phyloP scores from a whole-genome alignment of 805 yeast genomes.

The Starmerella floricola region DNA sequence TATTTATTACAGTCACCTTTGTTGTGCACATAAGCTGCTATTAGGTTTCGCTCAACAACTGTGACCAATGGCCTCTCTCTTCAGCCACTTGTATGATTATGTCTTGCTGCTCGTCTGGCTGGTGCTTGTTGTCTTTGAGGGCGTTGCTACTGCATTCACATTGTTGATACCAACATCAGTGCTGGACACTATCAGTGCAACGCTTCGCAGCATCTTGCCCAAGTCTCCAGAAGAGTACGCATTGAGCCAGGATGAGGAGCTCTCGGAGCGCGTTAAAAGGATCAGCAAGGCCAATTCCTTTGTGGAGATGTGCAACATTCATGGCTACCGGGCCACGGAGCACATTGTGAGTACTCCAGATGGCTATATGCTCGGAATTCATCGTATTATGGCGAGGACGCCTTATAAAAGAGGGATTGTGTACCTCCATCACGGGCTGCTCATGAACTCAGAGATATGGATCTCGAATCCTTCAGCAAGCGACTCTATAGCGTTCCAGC shows the following conservation, averaged over 20 bases:
- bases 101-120: slow-evolving; percentile 17
- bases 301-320: slow-evolving; percentile 51
- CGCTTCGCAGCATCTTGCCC: slow-evolving; percentile 14
- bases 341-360: slow-evolving; percentile 69
- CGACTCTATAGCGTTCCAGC: slow-evolving; percentile 57
- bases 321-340: slow-evolving; percentile 61
- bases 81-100: slow-evolving; percentile 12
- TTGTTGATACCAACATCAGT: slow-evolving; percentile 18
- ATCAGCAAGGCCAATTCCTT: slow-evolving; percentile 29
- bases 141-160: slow-evolving; percentile 19
- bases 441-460: slow-evolving; percentile 85
- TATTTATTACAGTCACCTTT: too few species aligned
- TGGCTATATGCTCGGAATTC: slow-evolving; percentile 62
- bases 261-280: slow-evolving; percentile 3
- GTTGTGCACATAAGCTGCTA: neutral
- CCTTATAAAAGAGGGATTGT: slow-evolving; percentile 35
- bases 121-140: slow-evolving; percentile 18
- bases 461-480: slow-evolving; percentile 37
- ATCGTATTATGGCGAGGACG: slow-evolving; percentile 37
- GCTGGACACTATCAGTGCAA: slow-evolving; percentile 13
- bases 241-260: slow-evolving; percentile 9
- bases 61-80: neutral
- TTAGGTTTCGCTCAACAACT: neutral
- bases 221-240: slow-evolving; percentile 8
- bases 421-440: slow-evolving; percentile 81